phyloP scores from a whole-genome alignment of 139 green algal genomes.

The Chlorella vulgaris region DNA sequence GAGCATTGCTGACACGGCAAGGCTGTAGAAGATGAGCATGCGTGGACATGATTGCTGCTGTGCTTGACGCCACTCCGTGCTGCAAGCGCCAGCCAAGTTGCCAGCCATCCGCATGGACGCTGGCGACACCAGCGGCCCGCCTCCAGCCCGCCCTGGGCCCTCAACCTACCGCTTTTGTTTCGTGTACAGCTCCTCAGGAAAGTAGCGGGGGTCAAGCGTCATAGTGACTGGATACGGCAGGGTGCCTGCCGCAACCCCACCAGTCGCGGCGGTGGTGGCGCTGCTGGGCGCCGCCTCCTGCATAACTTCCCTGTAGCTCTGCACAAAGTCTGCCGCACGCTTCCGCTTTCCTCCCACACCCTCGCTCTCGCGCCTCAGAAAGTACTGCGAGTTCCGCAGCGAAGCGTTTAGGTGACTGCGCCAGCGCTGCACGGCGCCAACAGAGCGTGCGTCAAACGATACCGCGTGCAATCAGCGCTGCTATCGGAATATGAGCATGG shows the following conservation, averaged over 20 bases:
- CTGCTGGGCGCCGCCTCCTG: not conserved
- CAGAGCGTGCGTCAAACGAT: no score
- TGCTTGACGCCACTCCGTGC: no score
- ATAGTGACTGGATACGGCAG: not conserved
- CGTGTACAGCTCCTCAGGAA: constrained; percentile 31
- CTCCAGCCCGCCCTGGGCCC: not conserved
- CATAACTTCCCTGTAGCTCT: constrained; percentile 1
- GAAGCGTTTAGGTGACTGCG: not conserved
- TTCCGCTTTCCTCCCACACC: not conserved
- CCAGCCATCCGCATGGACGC: no score
- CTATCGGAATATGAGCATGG: no score
- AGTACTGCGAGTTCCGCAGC: constrained; percentile 5
- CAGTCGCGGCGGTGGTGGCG: not conserved
- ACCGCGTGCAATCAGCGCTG: no score
- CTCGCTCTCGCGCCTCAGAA: not conserved
- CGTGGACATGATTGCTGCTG: no score
- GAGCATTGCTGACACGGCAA: no score
- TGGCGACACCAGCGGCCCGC: not conserved
- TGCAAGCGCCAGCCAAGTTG: no score
- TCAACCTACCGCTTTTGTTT: constrained; percentile 19
- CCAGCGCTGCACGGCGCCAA: no score
- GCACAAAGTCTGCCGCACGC: constrained; percentile 16
- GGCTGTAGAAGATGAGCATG: no score
- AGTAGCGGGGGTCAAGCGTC: constrained; percentile 28
- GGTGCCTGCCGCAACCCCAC: not conserved